Base-by-base conservation (phyloP, 1,284 basidiomycete species). In the Cryptococcus sp. region DNA sequence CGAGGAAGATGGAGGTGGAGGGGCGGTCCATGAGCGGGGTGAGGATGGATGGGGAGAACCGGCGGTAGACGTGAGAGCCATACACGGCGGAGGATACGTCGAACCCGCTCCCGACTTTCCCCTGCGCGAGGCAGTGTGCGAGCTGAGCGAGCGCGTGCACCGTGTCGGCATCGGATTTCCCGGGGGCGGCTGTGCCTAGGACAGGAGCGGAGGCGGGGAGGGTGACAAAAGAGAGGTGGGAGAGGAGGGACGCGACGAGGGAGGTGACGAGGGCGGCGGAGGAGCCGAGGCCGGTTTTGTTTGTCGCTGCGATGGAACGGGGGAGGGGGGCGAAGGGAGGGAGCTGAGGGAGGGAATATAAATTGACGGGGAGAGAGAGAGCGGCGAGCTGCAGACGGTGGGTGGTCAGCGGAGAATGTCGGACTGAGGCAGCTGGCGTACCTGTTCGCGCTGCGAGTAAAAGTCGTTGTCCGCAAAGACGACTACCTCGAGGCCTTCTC, bases 271-370 rank as follows among this genome's bases (percentile, higher is more conserved):
- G 85, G 0, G 96, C 91, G 0, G 95, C 95, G 9, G 93, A 97
- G 4, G 93, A 97, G 33, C 96, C 96, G 43, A 98, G 84, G 2
- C 96, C 96, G 0, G 96, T 98, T 79, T 99, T 99, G 82, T 98
- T 94, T 9, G 96, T 94, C 48, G 89, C 80, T 1, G 82, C 78
- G 45, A 98, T 81, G 0, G 77, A 77, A 35, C 86, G 85, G 50
- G 85, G 83, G 20, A 91, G 88, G 20, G 83, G 81, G 37, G 80
- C 81, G 77, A 98, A 96, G 0, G 88, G 87, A 4, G 84, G 80
- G 16, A 92, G 82, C 53, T 82, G 78, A 3, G 60, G 39, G 7
- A 92, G 81, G 0, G 87, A 89, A 5, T 57, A 56, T 9, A 61
- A 46, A 11, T 62, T 63, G 15, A 85, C 77, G 4, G 87, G 83